Conservation (phyloP, 495 filamentous ascomycete genomes). For the Lasiosphaeris hirsuta region DNA sequence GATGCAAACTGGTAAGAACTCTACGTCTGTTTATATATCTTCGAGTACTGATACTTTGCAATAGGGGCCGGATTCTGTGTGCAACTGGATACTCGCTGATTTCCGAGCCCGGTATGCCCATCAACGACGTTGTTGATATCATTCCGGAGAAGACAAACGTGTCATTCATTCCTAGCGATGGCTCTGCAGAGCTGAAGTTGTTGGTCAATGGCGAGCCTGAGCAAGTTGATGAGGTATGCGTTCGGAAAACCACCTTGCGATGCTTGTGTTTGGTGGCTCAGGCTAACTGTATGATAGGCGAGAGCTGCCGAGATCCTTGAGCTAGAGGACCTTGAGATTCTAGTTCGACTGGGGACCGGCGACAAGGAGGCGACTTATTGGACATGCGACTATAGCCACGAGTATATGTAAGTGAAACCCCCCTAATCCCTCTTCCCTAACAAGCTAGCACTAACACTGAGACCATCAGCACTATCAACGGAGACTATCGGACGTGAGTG, state of each 20-base stretch:
- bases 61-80: conserved; percentile 81
- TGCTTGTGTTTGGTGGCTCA: neutral
- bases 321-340: conserved; percentile 79
- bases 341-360: conserved; percentile 68
- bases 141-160: conserved; percentile 84
- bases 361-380: conserved; percentile 78
- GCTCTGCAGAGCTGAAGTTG: conserved; percentile 73
- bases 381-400: conserved; percentile 98
- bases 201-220: conserved; percentile 90
- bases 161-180: conserved; percentile 85
- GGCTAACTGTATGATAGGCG: conserved; percentile 25
- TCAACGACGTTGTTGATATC: conserved; percentile 58
- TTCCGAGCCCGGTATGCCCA: conserved; percentile 52
- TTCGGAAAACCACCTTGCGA: neutral
- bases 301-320: conserved; percentile 83
- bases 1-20: conserved; percentile 82
- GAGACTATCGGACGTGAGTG: conserved; percentile 74
- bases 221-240: conserved; percentile 71
- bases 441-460: conserved; percentile 7
- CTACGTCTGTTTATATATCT: neutral
- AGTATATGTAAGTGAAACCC: conserved; percentile 63
- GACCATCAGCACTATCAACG: conserved; percentile 78
- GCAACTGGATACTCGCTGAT: conserved; percentile 88
- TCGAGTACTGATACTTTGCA: conserved; percentile 8
- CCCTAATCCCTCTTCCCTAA: neutral